Base-by-base conservation (phyloP, 2,329 filamentous ascomycete genomes). In the Alternaria ethzedia region DNA sequence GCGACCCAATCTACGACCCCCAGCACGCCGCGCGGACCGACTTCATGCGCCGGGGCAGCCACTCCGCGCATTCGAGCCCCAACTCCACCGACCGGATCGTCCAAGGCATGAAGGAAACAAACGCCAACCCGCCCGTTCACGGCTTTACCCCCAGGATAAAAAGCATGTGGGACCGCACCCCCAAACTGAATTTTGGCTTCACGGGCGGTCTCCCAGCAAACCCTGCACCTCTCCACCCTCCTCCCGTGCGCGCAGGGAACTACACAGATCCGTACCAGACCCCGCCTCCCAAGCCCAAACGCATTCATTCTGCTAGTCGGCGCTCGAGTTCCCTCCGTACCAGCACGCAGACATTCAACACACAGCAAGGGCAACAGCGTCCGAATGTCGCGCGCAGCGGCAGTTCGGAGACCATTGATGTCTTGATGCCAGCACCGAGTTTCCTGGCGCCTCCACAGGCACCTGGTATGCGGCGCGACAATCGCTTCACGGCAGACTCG, bases 371-470 rank as follows among this genome's bases (percentile, higher is more conserved):
- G 4, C 58, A 54, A 21, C 51, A 50, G n/a, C 50, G 61, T n/a
- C 32, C 62, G 13, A 44, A 46, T 20, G 44, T 17, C 7, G 17
- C 12, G 10, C 68, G 80, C 23, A 77, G 67, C 28, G 77, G 69
- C 13, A 82, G 80, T 59, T 78, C 78, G 32, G 82, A 83, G 56
- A 84, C 82, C 0, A 83, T 84, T 41, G 78, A 82, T 56, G 79
- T 83, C 21, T 64, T 81, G n/a, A 80, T 81, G 79, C 78, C 77
- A 6, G 72, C 77, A n/a, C 75, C 74, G 5, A 71, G 69, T n/a
- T 78, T 78, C 60, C 66, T 79, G 26, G 73, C 71, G 15, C 75
- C 75, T 1, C 78, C 78, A 20, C 67, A 71, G 44, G 72, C 72
- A 6, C 75, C 70, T 7, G 76, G 70, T 7, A 77, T 77, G 75